These are phyloP conservation scores for Coemansia sp. DNA, from an alignment of 192 early-diverging fungal species.

Conservation along the genomic window DNA sequence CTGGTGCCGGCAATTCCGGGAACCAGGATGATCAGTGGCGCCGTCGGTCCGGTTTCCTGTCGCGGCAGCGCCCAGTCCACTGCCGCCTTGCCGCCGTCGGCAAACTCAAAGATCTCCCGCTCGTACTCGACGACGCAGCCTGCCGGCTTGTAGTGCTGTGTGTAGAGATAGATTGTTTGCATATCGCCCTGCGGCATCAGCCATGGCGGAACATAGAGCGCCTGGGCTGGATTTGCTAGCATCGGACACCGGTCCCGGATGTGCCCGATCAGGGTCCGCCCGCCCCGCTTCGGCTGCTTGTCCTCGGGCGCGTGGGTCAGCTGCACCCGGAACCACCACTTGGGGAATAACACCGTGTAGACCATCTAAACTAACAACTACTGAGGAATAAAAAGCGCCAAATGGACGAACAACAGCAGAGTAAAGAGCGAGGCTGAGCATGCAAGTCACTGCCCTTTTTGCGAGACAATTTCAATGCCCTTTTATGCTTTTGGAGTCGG, in stretches of 20 bases:
- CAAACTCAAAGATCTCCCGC: conserved; percentile 46
- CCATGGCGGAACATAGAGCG: conserved; percentile 62
- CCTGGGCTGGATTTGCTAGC: conserved; percentile 51
- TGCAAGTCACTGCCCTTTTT: no score
- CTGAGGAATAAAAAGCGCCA: not conserved
- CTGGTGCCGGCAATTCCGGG: conserved; percentile 45
- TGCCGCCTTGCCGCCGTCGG: conserved; percentile 40
- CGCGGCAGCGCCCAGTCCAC: conserved; percentile 44
- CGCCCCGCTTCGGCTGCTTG: conserved; percentile 31
- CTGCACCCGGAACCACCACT: conserved; percentile 32
- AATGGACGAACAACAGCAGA: not conserved
- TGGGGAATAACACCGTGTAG: conserved; percentile 25
- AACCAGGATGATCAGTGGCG: conserved; percentile 37
- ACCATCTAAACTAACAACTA: not conserved
- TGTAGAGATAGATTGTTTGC: conserved; percentile 63
- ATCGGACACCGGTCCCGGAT: conserved; percentile 51
- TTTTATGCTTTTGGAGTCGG: not conserved
- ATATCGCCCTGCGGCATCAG: conserved; percentile 72
- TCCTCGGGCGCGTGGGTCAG: conserved; percentile 41
- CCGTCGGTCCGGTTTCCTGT: not conserved
- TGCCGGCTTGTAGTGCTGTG: conserved; percentile 47
- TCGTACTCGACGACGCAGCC: conserved; percentile 39
- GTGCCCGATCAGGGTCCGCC: conserved; percentile 21
- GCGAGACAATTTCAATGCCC: no score
- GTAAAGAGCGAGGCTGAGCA: not conserved